Conservation (phyloP, 139 green algal species). For the Micromonas commoda region DNA sequence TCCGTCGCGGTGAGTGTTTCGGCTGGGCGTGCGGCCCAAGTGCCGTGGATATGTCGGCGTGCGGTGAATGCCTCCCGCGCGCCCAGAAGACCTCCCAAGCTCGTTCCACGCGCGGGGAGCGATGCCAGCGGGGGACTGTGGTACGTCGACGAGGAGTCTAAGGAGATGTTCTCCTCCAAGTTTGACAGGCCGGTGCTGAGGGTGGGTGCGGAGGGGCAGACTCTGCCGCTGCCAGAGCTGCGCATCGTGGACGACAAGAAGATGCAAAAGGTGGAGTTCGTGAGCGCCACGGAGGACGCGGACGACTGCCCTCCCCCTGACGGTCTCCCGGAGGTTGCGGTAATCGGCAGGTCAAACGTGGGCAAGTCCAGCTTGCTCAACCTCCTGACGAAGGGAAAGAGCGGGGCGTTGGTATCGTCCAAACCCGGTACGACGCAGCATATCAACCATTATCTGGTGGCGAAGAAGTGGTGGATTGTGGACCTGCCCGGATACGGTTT, state of each 20-base stretch:
- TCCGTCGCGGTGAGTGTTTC: too few species aligned
- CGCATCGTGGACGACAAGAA: slow-evolving; percentile 4
- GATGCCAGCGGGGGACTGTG: background rate
- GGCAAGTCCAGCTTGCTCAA: slow-evolving; percentile 94
- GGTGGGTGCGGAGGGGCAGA: slow-evolving; percentile 7
- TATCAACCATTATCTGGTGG: slow-evolving; percentile 95
- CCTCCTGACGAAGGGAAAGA: slow-evolving; percentile 65
- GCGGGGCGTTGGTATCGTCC: slow-evolving; percentile 78
- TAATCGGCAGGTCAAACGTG: slow-evolving; percentile 89
- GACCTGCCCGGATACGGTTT: slow-evolving; percentile 89
- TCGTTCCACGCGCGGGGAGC: background rate
- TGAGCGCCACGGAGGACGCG: background rate
- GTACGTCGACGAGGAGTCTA: background rate
- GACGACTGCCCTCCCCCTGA: background rate
- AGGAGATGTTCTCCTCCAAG: background rate
- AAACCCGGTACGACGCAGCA: slow-evolving; percentile 80
- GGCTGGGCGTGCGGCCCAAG: too few species aligned
- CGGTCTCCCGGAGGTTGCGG: slow-evolving; percentile 72
- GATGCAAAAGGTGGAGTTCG: slow-evolving; percentile 4
- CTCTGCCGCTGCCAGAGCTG: slow-evolving; percentile 8
- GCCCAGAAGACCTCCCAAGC: too few species aligned
- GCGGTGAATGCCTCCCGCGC: too few species aligned
- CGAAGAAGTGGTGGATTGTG: slow-evolving; percentile 79
- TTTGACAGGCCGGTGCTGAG: background rate
- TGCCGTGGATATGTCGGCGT: too few species aligned